Evolutionary conservation across 495 filamentous ascomycete genomes (phyloP), one percentile per base, ranked within the genome.

Genomic region (Hypoxylon intermedium): DNA sequence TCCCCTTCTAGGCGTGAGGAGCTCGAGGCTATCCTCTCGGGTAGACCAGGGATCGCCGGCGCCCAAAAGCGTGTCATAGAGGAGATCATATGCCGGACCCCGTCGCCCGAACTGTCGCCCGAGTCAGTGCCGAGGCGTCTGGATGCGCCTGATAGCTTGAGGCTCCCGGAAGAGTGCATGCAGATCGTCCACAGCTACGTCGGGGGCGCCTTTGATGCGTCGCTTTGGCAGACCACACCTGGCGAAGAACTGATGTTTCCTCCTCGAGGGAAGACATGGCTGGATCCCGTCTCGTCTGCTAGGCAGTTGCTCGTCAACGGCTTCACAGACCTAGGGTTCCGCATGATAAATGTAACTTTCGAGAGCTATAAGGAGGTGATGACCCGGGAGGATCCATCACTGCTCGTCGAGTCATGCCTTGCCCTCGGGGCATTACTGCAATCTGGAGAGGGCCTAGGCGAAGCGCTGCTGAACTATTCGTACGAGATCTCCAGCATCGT

Each of bases 161-260:
- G 65, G 33, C 52, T 68, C 6, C 60, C 65, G 0, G 60, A 68
- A n/a, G 65, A 68, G 19, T 64, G 60, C 23, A 45, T 68, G 46
- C 65, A 60, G 45, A 68, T 68, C 52, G 38, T 64, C 9, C 60
- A 53, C 4, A 33, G 45, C 19, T 67, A 59, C 33, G 37, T 63
- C 20, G 33, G 43, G 5, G 64, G 64, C 49, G 64, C 64, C 40
- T 55, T 67, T 23, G 64, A 64, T 6, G 33, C 34, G 0, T 19
- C 43, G 0, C 20, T 67, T 15, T 67, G 60, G 53, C 44, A 51
- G 31, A 41, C 18, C 5, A 52, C 49, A 1, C 36, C 50, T 16
- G 44, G 55, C 7, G 50, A 52, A 5, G 44, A 55, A 6, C 9
- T 59, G 7, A 31, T 64, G 44, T 63, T 53, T 31, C 65, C 65